These are phyloP conservation scores for Pseudogymnoascus pannorum DNA, from an alignment of 2,329 filamentous ascomycete genomes.

Conservation along the genomic window DNA sequence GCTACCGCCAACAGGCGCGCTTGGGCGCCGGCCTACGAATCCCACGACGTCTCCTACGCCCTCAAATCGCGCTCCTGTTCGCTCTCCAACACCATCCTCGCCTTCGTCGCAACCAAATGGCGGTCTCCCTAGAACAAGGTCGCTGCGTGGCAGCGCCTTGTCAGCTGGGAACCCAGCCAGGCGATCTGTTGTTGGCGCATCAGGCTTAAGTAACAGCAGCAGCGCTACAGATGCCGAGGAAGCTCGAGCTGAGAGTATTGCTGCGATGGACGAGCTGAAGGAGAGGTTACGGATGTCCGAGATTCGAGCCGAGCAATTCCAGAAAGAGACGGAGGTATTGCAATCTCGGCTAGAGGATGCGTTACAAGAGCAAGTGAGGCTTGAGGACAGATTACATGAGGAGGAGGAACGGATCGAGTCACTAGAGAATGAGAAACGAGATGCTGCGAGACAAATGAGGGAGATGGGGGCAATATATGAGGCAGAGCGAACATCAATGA, in stretches of 20 bases:
- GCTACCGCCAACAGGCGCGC: conserved; percentile 4
- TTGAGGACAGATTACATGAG: conserved; percentile 85
- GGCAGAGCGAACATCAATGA: conserved; percentile 75
- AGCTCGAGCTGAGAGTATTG: conserved; percentile 69
- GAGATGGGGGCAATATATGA: conserved; percentile 93
- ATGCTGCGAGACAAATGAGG: conserved; percentile 72
- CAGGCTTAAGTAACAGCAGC: conserved; percentile 26
- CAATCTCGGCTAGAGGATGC: conserved; percentile 83
- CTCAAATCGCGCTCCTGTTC: background rate
- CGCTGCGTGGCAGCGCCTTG: conserved; percentile 9
- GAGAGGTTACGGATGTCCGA: conserved; percentile 77
- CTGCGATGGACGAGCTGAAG: conserved; percentile 76
- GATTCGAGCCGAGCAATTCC: conserved; percentile 65
- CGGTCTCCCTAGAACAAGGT: conserved; percentile 6
- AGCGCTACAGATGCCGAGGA: conserved; percentile 50
- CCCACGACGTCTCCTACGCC: background rate
- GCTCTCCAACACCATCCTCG: conserved; percentile 5
- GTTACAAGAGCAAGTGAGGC: conserved; percentile 69
- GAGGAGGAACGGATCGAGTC: conserved; percentile 75
- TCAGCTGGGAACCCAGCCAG: conserved; percentile 3
- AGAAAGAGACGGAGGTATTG: conserved; percentile 77
- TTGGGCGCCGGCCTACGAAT: conserved; percentile 1
- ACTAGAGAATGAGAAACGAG: conserved; percentile 77
- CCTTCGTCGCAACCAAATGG: conserved; percentile 9
- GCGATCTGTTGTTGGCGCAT: conserved; percentile 17